Evolutionary conservation across 306 rosid genomes (phyloP), one percentile per base, ranked within the genome.

Genomic region (Cicer yamashitae): DNA sequence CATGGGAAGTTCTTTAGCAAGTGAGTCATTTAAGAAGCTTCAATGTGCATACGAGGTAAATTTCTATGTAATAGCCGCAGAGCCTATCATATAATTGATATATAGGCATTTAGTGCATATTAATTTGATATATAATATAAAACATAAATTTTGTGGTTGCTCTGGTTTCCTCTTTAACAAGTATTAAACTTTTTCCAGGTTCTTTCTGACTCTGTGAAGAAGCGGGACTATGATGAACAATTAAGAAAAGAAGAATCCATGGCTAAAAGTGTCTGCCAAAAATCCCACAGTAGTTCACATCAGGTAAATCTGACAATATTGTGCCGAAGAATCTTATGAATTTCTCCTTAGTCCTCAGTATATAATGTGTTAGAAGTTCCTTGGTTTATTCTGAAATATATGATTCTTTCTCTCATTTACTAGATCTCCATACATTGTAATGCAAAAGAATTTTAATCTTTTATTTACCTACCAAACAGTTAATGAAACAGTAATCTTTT

Each of bases 1-100:
- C 73, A 96, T 92, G 98, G 97, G 99, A 51, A 89, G 91, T 82
- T 84, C 97, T 3, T 77, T 85, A 62, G 96, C 99, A 20, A 90
- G 98, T 48, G 99, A 96, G 69, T 88, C 99, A 8, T 96, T 96
- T 84, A 89, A 96, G 88, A 92, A 83, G 84, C 86, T 96, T 73
- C 99, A 96, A 81, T 90, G 94, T 71, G 99, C 99, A 76, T 96
- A 88, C 48, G 99, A 96, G 98, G 99, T 96, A 87, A 76, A 67
- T 34, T 56, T 83, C 63, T 40, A 41, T 51, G 6, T 53, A 56
- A 22, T 40, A 22, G 70, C 44, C 60, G 65, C 67, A 63, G 43
- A 20, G n/a, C 22, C 67, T 67, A 70, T 78, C 45, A 34, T 64
- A 12, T 30, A 18, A 50, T 81, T 72, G 67, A 65, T 48, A 50